These are phyloP conservation scores for Lyophyllum decastes DNA, from an alignment of 768 basidiomycete species.

Conservation along the genomic window DNA sequence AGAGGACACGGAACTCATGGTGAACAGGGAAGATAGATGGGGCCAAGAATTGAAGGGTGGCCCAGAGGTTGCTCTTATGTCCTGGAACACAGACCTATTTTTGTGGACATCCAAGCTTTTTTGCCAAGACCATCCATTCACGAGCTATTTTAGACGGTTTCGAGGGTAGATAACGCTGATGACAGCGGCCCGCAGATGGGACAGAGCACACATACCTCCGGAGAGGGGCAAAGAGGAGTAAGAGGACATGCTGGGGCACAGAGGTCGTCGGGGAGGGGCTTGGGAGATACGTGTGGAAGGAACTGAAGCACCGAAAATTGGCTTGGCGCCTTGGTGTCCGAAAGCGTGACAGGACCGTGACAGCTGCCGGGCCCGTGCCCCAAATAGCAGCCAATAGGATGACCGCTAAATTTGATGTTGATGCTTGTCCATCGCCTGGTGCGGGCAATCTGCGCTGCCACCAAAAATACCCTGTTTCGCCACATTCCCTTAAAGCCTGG, in stretches of 20 bases:
- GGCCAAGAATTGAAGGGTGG: slow-evolving; percentile 40
- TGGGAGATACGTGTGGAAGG: neutral
- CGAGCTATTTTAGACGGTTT: slow-evolving; percentile 40
- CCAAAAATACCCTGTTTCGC: neutral
- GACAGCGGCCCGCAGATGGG: neutral
- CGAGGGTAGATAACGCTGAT: slow-evolving; percentile 9
- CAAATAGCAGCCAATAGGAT: slow-evolving; percentile 36
- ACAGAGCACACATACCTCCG: neutral
- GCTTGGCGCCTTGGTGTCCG: slow-evolving; percentile 18
- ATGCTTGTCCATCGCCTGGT: slow-evolving; percentile 15
- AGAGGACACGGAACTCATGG: slow-evolving; percentile 37
- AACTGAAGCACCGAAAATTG: neutral
- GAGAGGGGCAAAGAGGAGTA: neutral
- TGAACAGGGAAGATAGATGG: slow-evolving; percentile 29
- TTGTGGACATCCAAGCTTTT: slow-evolving; percentile 45
- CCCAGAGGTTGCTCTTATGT: slow-evolving; percentile 47
- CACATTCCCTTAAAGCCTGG: slow-evolving; percentile 8
- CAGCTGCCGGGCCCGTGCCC: slow-evolving; percentile 23
- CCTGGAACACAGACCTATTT: slow-evolving; percentile 44
- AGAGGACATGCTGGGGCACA: neutral
- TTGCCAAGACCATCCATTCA: slow-evolving; percentile 42
- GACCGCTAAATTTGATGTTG: slow-evolving; percentile 22
- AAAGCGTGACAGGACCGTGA: slow-evolving; percentile 25
- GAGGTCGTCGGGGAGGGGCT: neutral
- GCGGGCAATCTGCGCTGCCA: neutral